Percentiles rank a stretch among this genome's conserved stretches.
phyloP scores from a whole-genome alignment of 2,329 filamentous ascomycete genomes.

The Colletotrichum theobromicola region DNA sequence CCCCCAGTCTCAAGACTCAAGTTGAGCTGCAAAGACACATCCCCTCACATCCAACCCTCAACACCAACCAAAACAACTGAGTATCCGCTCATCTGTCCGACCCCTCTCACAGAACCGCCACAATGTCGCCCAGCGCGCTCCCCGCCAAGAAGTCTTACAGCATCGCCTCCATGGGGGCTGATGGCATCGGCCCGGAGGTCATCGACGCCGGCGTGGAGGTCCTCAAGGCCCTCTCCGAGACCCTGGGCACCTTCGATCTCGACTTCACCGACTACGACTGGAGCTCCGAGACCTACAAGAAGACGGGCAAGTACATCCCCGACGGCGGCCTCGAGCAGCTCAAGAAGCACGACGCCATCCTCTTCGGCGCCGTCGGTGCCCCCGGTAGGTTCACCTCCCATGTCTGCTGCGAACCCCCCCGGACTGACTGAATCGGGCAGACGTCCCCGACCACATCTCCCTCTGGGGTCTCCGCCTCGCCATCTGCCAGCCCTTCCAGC shows the following conservation, averaged over 20 bases:
- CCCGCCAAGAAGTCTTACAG: conserved; percentile 42
- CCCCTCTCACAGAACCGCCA: neutral
- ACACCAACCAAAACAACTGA: neutral
- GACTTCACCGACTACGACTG: conserved; percentile 69
- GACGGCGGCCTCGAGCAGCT: conserved; percentile 54
- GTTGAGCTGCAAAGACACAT: neutral
- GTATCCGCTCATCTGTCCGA: too few species aligned
- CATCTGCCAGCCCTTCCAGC: conserved; percentile 67
- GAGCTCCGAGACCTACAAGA: conserved; percentile 70
- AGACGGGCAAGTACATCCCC: conserved; percentile 69
- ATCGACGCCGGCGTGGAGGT: conserved; percentile 65
- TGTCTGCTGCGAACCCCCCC: neutral
- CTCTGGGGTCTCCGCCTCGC: conserved; percentile 69
- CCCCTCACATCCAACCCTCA: neutral
- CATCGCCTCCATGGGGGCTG: conserved; percentile 66
- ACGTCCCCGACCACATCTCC: conserved; percentile 70
- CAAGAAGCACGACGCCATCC: conserved; percentile 31
- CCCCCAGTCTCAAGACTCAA: neutral
- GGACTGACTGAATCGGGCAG: conserved; percentile 29
- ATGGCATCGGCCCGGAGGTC: conserved; percentile 70
- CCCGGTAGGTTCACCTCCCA: conserved; percentile 12
- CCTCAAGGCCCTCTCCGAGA: conserved; percentile 56
- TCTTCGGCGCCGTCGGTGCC: conserved; percentile 35
- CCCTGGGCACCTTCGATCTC: conserved; percentile 63
- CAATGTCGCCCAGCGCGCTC: conserved; percentile 20